Percentiles rank a stretch among this genome's conserved stretches.
Evolutionary conservation across 2,329 filamentous ascomycete species (phyloP).

Genomic region (Elsinoe batatas): DNA sequence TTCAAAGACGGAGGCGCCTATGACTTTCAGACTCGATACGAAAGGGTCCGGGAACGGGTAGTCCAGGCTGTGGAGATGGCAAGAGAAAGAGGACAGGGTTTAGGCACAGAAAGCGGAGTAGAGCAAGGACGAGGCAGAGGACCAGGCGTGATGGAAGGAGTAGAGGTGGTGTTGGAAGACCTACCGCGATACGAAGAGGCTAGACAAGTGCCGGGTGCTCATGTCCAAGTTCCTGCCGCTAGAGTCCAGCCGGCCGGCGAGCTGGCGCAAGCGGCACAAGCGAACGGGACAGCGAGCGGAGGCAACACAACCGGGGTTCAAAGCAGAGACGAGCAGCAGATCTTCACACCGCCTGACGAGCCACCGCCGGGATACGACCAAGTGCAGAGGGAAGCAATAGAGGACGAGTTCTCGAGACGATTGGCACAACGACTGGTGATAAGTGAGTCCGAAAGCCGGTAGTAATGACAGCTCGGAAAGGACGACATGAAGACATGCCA

Average conservation of each 20-base stretch:
- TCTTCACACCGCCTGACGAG: constrained; percentile 50
- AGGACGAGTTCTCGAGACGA: constrained; percentile 56
- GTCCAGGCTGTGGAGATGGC: constrained; percentile 70
- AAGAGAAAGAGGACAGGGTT: constrained; percentile 48
- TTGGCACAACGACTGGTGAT: constrained; percentile 17
- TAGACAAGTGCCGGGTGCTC: constrained; percentile 25
- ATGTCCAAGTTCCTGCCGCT: constrained; percentile 22
- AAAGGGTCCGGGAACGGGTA: constrained; percentile 73
- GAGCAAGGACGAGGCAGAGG: constrained; percentile 27
- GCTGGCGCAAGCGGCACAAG: constrained; percentile 16
- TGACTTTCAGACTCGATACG: constrained; percentile 76
- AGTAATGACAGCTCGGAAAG: background rate
- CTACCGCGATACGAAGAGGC: constrained; percentile 73
- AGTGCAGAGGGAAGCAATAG: constrained; percentile 70
- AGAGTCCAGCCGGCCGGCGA: constrained; percentile 24
- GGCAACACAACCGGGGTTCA: constrained; percentile 17
- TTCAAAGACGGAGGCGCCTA: constrained; percentile 95
- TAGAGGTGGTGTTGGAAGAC: constrained; percentile 62
- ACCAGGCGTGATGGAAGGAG: constrained; percentile 34
- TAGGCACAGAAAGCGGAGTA: constrained; percentile 31
- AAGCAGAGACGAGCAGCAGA: constrained; percentile 18
- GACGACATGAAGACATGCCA: constrained; percentile 1
- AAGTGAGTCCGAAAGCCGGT: constrained; percentile 1
- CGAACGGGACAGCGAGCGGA: constrained; percentile 16
- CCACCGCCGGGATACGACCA: constrained; percentile 89